Percentiles rank a stretch among this genome's conserved stretches.
These are phyloP conservation scores for Malus hybrid DNA, from an alignment of 331 rosid genomes.

Conservation along the genomic window DNA sequence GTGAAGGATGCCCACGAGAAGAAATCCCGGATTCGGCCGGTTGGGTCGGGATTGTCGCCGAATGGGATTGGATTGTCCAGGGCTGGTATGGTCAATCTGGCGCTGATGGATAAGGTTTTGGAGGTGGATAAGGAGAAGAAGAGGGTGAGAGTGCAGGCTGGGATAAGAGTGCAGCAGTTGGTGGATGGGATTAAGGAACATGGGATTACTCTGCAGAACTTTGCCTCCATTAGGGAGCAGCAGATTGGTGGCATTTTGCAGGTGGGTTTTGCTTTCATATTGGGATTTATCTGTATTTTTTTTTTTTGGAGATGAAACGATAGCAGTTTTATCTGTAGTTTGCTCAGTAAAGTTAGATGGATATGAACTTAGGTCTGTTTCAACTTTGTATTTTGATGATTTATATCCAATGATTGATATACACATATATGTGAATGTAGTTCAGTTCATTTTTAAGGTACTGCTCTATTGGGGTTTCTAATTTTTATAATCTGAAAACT, in stretches of 20 bases:
- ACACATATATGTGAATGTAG: background rate
- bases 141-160: slow-evolving; percentile 82
- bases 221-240: slow-evolving; percentile 87
- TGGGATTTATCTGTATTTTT: background rate
- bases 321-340: background rate
- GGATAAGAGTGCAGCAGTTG: slow-evolving; percentile 89
- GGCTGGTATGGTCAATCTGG: slow-evolving; percentile 80
- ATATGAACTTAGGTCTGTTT: background rate
- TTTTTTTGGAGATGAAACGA: background rate
- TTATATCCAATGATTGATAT: background rate
- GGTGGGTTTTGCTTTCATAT: slow-evolving; percentile 21
- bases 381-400: background rate
- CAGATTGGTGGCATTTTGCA: slow-evolving; percentile 95
- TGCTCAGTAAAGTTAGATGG: background rate
- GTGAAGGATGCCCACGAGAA: slow-evolving; percentile 58
- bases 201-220: slow-evolving; percentile 91
- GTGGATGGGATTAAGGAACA: slow-evolving; percentile 80
- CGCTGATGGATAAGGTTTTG: slow-evolving; percentile 74
- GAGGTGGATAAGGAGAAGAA: slow-evolving; percentile 74
- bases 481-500: background rate
- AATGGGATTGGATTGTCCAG: slow-evolving; percentile 88
- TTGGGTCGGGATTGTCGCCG: slow-evolving; percentile 86
- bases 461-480: background rate
- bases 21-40: slow-evolving; percentile 66
- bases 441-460: background rate